These are phyloP conservation scores for Rhodotorula sp. DNA, from an alignment of 1,284 basidiomycete species.

Conservation along the genomic window DNA sequence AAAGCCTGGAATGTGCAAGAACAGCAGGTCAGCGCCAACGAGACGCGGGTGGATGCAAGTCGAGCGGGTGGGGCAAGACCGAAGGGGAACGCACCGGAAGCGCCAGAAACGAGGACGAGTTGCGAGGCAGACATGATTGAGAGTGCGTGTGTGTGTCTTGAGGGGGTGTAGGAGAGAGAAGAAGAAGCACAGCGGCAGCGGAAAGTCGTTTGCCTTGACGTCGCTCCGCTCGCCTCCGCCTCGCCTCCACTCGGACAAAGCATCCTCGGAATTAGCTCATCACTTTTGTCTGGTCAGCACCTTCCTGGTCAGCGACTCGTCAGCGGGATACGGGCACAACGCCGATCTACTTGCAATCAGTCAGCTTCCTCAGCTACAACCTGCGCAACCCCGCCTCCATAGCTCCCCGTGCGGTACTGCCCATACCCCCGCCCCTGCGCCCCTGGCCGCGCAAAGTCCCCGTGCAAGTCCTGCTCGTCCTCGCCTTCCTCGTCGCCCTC, in stretches of 20 bases:
- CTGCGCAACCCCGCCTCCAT: conserved; percentile 1
- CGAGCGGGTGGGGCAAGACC: background rate
- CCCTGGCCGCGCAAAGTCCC: background rate
- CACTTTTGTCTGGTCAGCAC: too few relatives aligned
- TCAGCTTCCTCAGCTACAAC: conserved; percentile 17
- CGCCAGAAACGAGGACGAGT: conserved; percentile 33
- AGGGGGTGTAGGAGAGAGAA: background rate
- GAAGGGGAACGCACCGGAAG: background rate
- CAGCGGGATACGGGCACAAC: too few relatives aligned
- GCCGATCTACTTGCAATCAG: background rate
- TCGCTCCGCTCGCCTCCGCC: too few relatives aligned
- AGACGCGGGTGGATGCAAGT: background rate
- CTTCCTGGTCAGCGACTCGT: too few relatives aligned
- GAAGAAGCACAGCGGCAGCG: background rate
- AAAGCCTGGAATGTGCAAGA: conserved; percentile 11
- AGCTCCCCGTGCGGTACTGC: background rate
- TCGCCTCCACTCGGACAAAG: too few relatives aligned
- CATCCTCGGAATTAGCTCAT: too few relatives aligned
- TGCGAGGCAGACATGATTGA: conserved; percentile 1
- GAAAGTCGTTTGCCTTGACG: too few relatives aligned
- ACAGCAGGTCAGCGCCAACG: background rate
- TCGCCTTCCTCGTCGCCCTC: background rate
- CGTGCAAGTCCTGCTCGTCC: background rate
- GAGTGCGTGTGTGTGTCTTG: background rate
- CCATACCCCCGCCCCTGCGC: background rate